Evolutionary conservation across 176 grass and related monocot genomes (phyloP), one percentile per base, ranked within the genome.

Genomic region (Eragrostis nindensis): DNA sequence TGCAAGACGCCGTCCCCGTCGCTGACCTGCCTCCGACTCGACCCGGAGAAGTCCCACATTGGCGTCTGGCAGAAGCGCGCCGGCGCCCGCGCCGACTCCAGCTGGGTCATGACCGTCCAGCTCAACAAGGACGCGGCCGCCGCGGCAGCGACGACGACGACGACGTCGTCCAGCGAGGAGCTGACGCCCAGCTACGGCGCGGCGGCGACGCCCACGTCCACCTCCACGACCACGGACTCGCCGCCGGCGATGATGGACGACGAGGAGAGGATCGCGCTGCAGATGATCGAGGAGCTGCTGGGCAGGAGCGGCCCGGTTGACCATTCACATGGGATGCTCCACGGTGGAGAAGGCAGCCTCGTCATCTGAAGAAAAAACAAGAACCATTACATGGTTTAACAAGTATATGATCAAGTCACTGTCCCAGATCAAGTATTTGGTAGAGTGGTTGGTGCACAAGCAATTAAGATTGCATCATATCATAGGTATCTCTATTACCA

Each of bases 231-330:
- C 16, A 75, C 76, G 2, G 70, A 55, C 32, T 88, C 94, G 7
- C 60, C 83, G 0, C 38, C 32, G 32, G 2, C 71, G 12, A 16
- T 38, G 9, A 84, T 86, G 50, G 92, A 99, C 56, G 97, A 99
- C 39, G 97, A 99, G 73, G 85, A 99, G 75, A 93, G 85, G 66
- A 93, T 99, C 67, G 89, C 93, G 10, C 68, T 99, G 82, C 97
- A 99, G 87, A 99, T 99, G 97, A 99, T 99, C 76, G 97, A 99
- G 82, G 97, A 99, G 87, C 88, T 99, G 76, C 88, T 99, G 61
- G 83, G 76, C 67, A 81, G 85, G 77, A 91, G 88, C 71, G 78
- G 85, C 67, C 89, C 91, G 9, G 62, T 15, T 18, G 90, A 91
- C 24, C 88, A 92, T 57, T 80, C 86, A 53, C 85, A 82, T 68